These are phyloP conservation scores for Lentinula sp. DNA, from an alignment of 768 basidiomycete species.

Conservation along the genomic window DNA sequence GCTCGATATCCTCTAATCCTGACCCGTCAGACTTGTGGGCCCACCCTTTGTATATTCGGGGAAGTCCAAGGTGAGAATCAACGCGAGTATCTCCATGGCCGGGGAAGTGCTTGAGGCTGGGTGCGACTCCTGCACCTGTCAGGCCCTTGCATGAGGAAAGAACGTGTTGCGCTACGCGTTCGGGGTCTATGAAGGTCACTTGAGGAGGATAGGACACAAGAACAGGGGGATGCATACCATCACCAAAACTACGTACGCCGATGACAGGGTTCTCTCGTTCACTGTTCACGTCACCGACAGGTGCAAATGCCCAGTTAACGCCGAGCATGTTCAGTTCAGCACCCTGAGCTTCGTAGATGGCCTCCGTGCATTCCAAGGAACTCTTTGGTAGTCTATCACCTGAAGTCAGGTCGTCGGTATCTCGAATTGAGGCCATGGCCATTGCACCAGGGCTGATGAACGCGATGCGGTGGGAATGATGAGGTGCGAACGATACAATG, in stretches of 20 bases:
- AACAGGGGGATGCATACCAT: constrained; percentile 32
- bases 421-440: constrained; percentile 56
- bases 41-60: constrained; percentile 43
- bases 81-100: constrained; percentile 71
- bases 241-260: constrained; percentile 67
- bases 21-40: not conserved
- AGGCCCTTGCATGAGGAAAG: constrained; percentile 44
- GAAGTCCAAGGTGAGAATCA: constrained; percentile 66
- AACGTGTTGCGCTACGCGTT: constrained; percentile 42
- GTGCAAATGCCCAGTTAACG: constrained; percentile 69
- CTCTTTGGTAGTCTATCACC: not conserved
- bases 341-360: constrained; percentile 43
- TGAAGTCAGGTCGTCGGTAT: not conserved
- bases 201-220: not conserved
- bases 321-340: constrained; percentile 54
- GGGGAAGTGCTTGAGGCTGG: constrained; percentile 67
- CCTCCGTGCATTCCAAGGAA: constrained; percentile 34
- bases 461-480: not conserved
- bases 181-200: constrained; percentile 37
- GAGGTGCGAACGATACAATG: not conserved
- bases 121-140: constrained; percentile 42
- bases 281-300: constrained; percentile 70
- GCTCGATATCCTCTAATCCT: not conserved
- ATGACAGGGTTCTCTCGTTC: constrained; percentile 68
- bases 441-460: constrained; percentile 61